Evolutionary conservation across 2,329 filamentous ascomycete genomes (phyloP), one percentile per base, ranked within the genome.

Genomic region (Colletotrichum kahawae): DNA sequence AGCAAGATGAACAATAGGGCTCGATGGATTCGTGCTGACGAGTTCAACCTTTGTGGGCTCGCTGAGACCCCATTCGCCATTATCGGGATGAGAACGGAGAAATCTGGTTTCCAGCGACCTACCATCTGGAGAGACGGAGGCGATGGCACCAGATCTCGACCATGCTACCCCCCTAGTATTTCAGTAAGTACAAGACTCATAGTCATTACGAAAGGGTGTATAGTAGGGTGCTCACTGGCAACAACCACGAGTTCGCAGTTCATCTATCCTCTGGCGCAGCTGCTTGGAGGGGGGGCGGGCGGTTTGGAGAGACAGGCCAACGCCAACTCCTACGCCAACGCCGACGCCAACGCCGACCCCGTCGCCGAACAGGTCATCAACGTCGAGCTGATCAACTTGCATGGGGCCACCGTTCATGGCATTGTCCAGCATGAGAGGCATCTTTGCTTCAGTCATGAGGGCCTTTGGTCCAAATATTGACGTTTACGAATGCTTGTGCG

Each of bases 91-190:
- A 80, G 93, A 93, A 38, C 91, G 90, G 66, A 98, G 88, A 81
- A 95, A 93, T 74, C 93, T 92, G 60, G 98, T 88, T 80, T 94
- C 92, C 67, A 98, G 86, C 16, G 88, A 89, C 63, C 90, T 89
- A 33, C 94, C 94, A 83, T 96, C 93, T 18, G 91, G 86, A 24
- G 93, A 91, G 78, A 98, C 93, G 69, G 93, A 93, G 33, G 96
- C 96, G 78, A 98, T 95, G 75, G 93, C 95, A 57, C 96, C 96
- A 76, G 92, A 91, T 79, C 93, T 95, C 13, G 96, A 98, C 96
- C 96, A 98, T 34, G 94, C 92, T 69, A 98, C 90, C 77, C 92
- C 92, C 82, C 95, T 97, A 27, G 18, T 16, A 57, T n/a, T 7
- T 9, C n/a, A 24, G 73, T 77, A 27, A 76, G 75, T 57, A 38